Percentiles rank a stretch among this genome's conserved stretches.
phyloP scores from a whole-genome alignment of 441 rosid genomes.

The Pelargonium myrrhifolium region DNA sequence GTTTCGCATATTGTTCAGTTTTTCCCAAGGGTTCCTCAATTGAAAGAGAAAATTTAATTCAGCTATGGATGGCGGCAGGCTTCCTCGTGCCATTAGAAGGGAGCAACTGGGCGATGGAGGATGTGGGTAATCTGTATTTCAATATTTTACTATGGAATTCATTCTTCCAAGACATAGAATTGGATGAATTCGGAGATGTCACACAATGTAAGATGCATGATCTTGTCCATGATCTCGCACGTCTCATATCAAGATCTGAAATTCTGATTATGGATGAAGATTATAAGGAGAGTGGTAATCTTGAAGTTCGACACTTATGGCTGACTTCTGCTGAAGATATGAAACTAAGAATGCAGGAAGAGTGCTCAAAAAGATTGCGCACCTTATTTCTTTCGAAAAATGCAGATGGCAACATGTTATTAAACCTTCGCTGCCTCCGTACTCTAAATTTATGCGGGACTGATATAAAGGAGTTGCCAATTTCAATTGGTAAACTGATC shows the following conservation, averaged over 20 bases:
- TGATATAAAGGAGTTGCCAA: slow-evolving; percentile 6
- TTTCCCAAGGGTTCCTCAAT: slow-evolving; percentile 12
- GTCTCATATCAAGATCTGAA: not conserved
- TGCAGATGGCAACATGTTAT: not conserved
- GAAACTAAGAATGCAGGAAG: not conserved
- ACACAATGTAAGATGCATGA: slow-evolving; percentile 14
- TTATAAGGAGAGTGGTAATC: not conserved
- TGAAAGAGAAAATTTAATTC: slow-evolving; percentile 5
- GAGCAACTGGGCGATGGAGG: not conserved
- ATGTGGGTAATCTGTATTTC: slow-evolving; percentile 6
- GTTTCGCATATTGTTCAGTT: slow-evolving; percentile 17
- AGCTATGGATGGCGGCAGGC: slow-evolving; percentile 18
- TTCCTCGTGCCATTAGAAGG: not conserved
- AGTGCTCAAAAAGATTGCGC: not conserved
- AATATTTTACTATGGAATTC: not conserved
- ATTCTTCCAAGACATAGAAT: slow-evolving; percentile 13
- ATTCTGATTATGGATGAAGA: not conserved
- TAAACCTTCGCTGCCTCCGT: slow-evolving; percentile 3
- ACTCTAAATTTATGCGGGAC: not conserved
- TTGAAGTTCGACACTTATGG: not conserved
- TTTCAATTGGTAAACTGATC: slow-evolving; percentile 6
- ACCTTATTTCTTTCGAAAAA: not conserved
- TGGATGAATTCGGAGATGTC: not conserved
- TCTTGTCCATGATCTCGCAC: slow-evolving; percentile 13
- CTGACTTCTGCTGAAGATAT: not conserved